Evolutionary conservation across 768 basidiomycete species (phyloP).

Genomic region (Termitomyces sp.): DNA sequence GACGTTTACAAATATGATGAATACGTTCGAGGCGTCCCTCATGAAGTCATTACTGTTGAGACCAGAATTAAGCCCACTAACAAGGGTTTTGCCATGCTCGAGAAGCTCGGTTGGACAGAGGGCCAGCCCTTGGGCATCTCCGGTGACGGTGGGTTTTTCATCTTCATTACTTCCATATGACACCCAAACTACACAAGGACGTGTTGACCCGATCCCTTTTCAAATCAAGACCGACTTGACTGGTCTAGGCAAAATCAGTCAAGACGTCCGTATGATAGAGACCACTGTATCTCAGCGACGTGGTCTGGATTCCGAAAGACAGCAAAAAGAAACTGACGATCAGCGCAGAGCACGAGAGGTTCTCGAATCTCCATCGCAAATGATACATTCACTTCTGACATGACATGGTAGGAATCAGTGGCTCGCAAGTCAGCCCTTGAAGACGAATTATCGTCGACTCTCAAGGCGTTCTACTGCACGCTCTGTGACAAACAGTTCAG

Average conservation of each 20-base stretch:
- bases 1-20: slow-evolving; percentile 60
- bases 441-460: slow-evolving; percentile 59
- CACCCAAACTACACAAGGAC: slow-evolving; percentile 38
- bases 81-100: slow-evolving; percentile 75
- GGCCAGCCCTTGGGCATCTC: slow-evolving; percentile 74
- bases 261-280: slow-evolving; percentile 81
- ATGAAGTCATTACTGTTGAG: slow-evolving; percentile 73
- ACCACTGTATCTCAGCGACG: slow-evolving; percentile 80
- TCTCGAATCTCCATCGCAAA: not conserved
- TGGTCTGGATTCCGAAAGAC: slow-evolving; percentile 74
- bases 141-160: slow-evolving; percentile 51
- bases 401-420: slow-evolving; percentile 44
- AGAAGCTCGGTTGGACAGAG: slow-evolving; percentile 79
- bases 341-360: slow-evolving; percentile 74
- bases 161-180: not conserved
- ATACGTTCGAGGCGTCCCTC: slow-evolving; percentile 40
- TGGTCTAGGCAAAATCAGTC: slow-evolving; percentile 72
- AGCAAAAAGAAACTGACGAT: slow-evolving; percentile 73
- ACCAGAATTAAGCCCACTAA: slow-evolving; percentile 76
- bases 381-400: slow-evolving; percentile 1
- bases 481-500: slow-evolving; percentile 87
- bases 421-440: slow-evolving; percentile 62
- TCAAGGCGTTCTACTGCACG: slow-evolving; percentile 73
- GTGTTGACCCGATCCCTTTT: slow-evolving; percentile 80
- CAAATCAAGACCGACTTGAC: slow-evolving; percentile 71